Evolutionary conservation across 371 early-diverging fungal genomes (phyloP).

Genomic region (Mucor piriformis): DNA sequence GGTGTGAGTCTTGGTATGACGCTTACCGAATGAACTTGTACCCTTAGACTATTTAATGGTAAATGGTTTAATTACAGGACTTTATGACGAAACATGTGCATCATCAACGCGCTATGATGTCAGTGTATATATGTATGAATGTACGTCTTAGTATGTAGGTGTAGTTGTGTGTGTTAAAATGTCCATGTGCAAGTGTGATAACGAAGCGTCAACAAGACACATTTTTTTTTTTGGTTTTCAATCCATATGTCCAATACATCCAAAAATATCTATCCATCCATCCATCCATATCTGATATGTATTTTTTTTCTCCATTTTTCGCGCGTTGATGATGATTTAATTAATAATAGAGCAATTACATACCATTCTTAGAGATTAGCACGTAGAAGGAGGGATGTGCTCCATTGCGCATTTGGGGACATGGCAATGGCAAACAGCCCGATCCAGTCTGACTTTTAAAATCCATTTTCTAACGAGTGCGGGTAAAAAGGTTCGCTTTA

Average conservation of each 20-base stretch:
- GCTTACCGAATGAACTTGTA: constrained; percentile 99
- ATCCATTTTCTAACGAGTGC: too few relatives aligned
- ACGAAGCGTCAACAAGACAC: too few relatives aligned
- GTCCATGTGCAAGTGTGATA: too few relatives aligned
- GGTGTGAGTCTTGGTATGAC: constrained; percentile 98
- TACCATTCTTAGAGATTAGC: constrained; percentile 23
- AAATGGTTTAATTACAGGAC: too few relatives aligned
- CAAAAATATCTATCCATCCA: neutral
- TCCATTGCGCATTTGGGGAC: constrained; percentile 1
- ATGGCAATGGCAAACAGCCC: neutral
- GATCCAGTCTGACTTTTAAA: neutral
- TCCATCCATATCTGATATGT: neutral
- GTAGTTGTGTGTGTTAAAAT: too few relatives aligned
- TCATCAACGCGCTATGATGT: neutral
- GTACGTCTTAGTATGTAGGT: too few relatives aligned
- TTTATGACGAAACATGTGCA: too few relatives aligned
- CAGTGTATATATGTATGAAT: too few relatives aligned
- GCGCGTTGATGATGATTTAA: constrained; percentile 1
- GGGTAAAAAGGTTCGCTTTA: too few relatives aligned
- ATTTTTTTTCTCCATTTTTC: neutral
- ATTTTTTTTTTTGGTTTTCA: too few relatives aligned
- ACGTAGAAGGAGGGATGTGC: constrained; percentile 18
- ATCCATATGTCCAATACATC: too few relatives aligned
- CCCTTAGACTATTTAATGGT: constrained; percentile 87
- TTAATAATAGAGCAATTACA: neutral